Evolutionary conservation across 345 rosid genomes (phyloP).

Genomic region (Luvunga scandens): DNA sequence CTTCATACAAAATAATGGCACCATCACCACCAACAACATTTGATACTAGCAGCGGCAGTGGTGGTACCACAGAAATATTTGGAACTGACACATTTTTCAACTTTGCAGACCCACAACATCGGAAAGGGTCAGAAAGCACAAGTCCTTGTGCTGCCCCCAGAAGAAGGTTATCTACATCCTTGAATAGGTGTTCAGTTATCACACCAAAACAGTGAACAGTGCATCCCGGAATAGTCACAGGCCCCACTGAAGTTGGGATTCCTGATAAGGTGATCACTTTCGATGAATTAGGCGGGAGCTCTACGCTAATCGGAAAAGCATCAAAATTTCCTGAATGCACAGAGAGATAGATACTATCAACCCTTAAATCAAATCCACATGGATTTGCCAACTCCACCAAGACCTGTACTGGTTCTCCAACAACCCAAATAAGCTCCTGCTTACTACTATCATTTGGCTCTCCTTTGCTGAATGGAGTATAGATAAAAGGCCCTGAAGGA

Average conservation of each 20-base stretch:
- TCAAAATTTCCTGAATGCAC: slow-evolving; percentile 86
- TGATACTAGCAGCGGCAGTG: slow-evolving; percentile 80
- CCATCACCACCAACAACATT: slow-evolving; percentile 92
- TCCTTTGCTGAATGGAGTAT: slow-evolving; percentile 97
- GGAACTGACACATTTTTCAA: slow-evolving; percentile 77
- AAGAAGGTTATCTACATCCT: slow-evolving; percentile 94
- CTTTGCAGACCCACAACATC: slow-evolving; percentile 89
- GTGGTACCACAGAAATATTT: slow-evolving; percentile 71
- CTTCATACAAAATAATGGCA: slow-evolving; percentile 87
- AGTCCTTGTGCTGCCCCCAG: slow-evolving; percentile 98
- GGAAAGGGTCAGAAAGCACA: slow-evolving; percentile 97
- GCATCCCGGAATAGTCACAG: slow-evolving; percentile 82
- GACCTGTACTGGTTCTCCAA: slow-evolving; percentile 96
- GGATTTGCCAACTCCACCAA: slow-evolving; percentile 99
- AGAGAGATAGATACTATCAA: slow-evolving; percentile 92
- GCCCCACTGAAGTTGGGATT: slow-evolving; percentile 83
- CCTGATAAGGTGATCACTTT: slow-evolving; percentile 93
- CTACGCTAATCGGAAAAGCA: slow-evolving; percentile 86
- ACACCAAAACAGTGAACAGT: slow-evolving; percentile 95
- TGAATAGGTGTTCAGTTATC: slow-evolving; percentile 86
- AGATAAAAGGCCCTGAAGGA: slow-evolving; percentile 97
- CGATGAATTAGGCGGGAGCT: slow-evolving; percentile 94
- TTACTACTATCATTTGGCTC: slow-evolving; percentile 69
- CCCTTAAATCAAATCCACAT: slow-evolving; percentile 86
- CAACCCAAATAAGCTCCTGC: slow-evolving; percentile 90